Conservation (phyloP, 495 filamentous ascomycete genomes). For the Penicillium malachiteum region DNA sequence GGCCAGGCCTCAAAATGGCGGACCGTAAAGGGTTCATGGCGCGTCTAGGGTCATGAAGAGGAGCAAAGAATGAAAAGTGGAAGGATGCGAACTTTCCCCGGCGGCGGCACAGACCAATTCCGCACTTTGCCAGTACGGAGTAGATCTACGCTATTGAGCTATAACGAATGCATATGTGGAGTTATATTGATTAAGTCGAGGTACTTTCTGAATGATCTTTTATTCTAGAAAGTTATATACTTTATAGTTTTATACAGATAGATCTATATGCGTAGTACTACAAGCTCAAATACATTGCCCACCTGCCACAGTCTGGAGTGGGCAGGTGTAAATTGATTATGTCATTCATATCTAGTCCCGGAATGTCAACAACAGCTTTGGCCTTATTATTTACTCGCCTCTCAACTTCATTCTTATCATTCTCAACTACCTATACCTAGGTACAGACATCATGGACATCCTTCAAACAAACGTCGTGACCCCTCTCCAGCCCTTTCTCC, state of each 20-base stretch:
- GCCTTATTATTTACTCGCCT: not conserved
- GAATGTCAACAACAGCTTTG: constrained; percentile 21
- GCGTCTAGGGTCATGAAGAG: constrained; percentile 15
- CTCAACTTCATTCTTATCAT: not conserved
- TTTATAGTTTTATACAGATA: no score
- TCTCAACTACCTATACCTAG: not conserved
- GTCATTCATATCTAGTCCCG: constrained; percentile 6
- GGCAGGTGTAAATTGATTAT: not conserved
- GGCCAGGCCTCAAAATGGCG: constrained; percentile 35
- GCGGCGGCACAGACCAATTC: constrained; percentile 35
- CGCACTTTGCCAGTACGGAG: constrained; percentile 14
- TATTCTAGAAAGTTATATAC: no score
- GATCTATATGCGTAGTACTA: no score
- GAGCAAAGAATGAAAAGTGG: constrained; percentile 22
- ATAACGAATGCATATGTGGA: no score
- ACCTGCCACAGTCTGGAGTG: not conserved
- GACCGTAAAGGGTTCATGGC: constrained; percentile 47
- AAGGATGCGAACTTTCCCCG: constrained; percentile 33
- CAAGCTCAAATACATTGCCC: no score
- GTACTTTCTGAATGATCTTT: no score
- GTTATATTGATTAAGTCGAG: no score
- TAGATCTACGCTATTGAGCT: not conserved
- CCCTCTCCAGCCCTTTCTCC: constrained; percentile 63
- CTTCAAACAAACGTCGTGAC: constrained; percentile 54
- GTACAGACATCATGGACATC: constrained; percentile 33